phyloP scores from a whole-genome alignment of 139 green algal species.

The Coelastrella sp. region DNA sequence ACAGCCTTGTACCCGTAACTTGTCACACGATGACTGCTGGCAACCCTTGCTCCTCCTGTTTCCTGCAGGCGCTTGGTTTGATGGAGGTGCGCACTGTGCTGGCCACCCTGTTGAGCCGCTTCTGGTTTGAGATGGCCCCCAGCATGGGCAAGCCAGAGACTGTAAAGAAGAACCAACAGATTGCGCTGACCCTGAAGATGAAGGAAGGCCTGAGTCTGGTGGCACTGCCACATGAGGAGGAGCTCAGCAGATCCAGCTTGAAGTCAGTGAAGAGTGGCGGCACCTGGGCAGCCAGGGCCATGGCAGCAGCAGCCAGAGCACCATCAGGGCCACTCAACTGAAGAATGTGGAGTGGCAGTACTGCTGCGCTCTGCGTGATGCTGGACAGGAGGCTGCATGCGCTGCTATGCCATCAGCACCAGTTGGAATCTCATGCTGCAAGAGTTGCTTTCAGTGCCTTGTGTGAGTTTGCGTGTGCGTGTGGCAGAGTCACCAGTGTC shows the following conservation, averaged over 20 bases:
- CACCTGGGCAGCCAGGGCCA: not conserved
- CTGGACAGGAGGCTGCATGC: not conserved
- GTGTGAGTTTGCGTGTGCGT: no score
- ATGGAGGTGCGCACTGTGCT: slow-evolving; percentile 70
- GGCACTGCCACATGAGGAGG: slow-evolving; percentile 25
- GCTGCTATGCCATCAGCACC: not conserved
- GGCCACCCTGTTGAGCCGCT: slow-evolving; percentile 56
- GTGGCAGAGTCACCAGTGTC: no score
- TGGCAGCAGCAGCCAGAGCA: slow-evolving; percentile 2
- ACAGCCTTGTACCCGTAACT: no score
- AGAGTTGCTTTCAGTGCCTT: no score
- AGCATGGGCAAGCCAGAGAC: slow-evolving; percentile 37
- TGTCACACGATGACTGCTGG: not conserved
- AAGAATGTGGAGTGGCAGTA: not conserved
- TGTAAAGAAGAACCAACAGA: slow-evolving; percentile 48
- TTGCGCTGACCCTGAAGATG: slow-evolving; percentile 63
- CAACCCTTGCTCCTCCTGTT: not conserved
- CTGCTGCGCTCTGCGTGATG: no score
- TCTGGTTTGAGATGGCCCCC: slow-evolving; percentile 59
- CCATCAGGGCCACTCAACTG: slow-evolving; percentile 26
- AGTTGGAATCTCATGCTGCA: not conserved
- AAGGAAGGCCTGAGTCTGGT: slow-evolving; percentile 53
- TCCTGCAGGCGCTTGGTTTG: slow-evolving; percentile 57
- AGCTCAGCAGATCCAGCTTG: not conserved
- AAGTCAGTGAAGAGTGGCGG: not conserved